phyloP scores from a whole-genome alignment of 768 basidiomycete species.

The Mycena leptocephala region DNA sequence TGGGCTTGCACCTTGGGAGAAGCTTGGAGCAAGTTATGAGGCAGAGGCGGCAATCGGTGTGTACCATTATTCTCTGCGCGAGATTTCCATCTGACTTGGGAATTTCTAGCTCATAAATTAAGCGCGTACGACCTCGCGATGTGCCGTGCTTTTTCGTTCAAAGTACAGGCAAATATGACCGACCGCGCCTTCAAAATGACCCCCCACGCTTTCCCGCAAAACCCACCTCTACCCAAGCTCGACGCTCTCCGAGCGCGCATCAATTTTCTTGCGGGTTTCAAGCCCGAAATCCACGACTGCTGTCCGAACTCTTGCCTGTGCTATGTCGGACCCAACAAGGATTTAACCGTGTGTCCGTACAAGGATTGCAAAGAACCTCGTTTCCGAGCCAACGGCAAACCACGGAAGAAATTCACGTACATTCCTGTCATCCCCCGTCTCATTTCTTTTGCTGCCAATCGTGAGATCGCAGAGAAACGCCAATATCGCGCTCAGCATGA shows the following conservation, averaged over 20 bases:
- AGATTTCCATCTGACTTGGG: conserved; percentile 16
- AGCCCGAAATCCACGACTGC: conserved; percentile 37
- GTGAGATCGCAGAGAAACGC: neutral
- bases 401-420: conserved; percentile 51
- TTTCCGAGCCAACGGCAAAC: conserved; percentile 26
- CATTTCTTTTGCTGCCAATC: conserved; percentile 16
- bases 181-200: conserved; percentile 30
- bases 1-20: neutral
- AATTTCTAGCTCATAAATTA: conserved; percentile 29
- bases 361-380: conserved; percentile 46
- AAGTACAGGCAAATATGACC: conserved; percentile 35
- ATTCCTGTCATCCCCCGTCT: conserved; percentile 50
- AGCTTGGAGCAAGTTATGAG: neutral
- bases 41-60: neutral
- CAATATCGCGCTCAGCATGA: neutral
- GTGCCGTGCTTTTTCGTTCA: conserved; percentile 39
- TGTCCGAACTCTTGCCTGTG: conserved; percentile 43
- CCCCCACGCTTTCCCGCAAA: conserved; percentile 30
- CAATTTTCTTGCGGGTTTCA: conserved; percentile 47
- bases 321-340: conserved; percentile 40
- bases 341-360: conserved; percentile 46
- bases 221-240: conserved; percentile 38
- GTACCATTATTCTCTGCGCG: neutral
- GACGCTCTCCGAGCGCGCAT: conserved; percentile 23
- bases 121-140: conserved; percentile 38